phyloP scores from a whole-genome alignment of 345 rosid species.

The Populus alba region DNA sequence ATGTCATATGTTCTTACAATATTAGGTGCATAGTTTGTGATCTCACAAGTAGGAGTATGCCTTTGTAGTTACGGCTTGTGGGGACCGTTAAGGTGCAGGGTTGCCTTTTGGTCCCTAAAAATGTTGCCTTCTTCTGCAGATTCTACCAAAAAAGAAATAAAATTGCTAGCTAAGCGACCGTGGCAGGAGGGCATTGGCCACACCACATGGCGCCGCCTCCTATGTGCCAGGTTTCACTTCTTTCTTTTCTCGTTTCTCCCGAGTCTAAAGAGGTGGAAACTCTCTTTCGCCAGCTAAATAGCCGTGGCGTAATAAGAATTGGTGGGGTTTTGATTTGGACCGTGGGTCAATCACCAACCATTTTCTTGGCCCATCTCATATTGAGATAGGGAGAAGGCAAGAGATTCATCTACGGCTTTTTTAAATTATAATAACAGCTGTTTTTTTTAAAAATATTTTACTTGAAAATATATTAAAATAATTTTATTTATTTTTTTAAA shows the following conservation, averaged over 20 bases:
- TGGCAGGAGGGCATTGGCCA: neutral
- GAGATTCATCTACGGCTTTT: neutral
- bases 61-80: neutral
- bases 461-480: too few relatives aligned
- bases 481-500: too few relatives aligned
- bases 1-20: neutral
- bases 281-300: neutral
- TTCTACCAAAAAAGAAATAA: too few relatives aligned
- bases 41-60: too few relatives aligned
- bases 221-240: neutral
- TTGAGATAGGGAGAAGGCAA: neutral
- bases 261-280: neutral
- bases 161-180: neutral
- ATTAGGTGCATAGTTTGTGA: neutral
- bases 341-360: neutral
- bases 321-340: neutral
- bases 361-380: neutral
- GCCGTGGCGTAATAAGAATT: neutral
- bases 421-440: too few relatives aligned
- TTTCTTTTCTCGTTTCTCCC: neutral
- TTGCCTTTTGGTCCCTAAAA: neutral
- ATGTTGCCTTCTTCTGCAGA: neutral
- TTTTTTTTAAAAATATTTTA: too few relatives aligned
- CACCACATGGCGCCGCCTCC: neutral
- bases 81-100: neutral